Evolutionary conservation across 1,284 basidiomycete genomes (phyloP).

Genomic region (Boletus sp.): DNA sequence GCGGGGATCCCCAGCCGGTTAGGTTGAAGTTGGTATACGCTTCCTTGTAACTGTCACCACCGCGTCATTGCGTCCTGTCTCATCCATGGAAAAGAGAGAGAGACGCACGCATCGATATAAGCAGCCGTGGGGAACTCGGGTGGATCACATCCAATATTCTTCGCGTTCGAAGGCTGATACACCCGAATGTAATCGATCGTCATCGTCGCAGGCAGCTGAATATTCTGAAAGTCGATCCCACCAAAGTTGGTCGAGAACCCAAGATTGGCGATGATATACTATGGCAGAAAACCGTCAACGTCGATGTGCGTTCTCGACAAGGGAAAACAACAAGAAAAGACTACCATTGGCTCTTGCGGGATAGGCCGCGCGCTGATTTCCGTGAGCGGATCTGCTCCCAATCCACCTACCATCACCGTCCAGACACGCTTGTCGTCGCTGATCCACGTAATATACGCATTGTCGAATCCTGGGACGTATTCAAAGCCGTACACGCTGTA

Average conservation of each 20-base stretch:
- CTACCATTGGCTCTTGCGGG: conserved; percentile 53
- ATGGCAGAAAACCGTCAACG: neutral
- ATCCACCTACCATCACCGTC: conserved; percentile 42
- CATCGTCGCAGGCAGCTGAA: conserved; percentile 42
- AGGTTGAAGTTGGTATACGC: conserved; percentile 42
- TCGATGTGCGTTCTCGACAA: neutral
- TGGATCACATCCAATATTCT: conserved; percentile 42
- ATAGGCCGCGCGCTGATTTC: conserved; percentile 51
- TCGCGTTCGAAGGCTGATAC: conserved; percentile 39
- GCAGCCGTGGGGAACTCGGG: conserved; percentile 37
- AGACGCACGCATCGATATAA: conserved; percentile 37
- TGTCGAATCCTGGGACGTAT: conserved; percentile 36
- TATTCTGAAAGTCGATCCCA: conserved; percentile 37
- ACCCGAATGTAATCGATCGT: conserved; percentile 45
- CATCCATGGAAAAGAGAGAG: neutral
- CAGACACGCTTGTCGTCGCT: conserved; percentile 42
- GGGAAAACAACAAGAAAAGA: neutral
- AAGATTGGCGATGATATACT: conserved; percentile 47
- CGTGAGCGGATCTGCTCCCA: conserved; percentile 40
- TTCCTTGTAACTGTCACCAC: conserved; percentile 33
- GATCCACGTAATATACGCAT: conserved; percentile 53
- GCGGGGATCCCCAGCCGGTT: conserved; percentile 34
- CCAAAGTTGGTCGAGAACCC: conserved; percentile 44
- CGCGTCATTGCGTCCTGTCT: neutral
- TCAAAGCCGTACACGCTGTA: conserved; percentile 37